Conservation (phyloP, 805 yeast genomes). For the Lipomyces orientalis region DNA sequence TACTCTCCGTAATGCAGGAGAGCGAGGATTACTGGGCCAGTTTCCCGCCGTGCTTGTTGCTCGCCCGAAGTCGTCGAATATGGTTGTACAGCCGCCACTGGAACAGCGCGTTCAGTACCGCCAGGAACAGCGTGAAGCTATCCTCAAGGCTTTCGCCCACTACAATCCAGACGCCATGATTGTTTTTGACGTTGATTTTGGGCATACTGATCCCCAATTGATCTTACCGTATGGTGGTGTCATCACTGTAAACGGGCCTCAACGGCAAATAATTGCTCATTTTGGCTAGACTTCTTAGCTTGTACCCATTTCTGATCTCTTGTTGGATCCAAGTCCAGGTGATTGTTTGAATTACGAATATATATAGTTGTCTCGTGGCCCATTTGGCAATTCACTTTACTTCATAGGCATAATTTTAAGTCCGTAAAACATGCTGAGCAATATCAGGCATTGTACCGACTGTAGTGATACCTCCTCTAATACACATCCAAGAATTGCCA, state of each 20-base stretch:
- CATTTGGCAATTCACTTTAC: too few species aligned
- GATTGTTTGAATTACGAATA: neutral
- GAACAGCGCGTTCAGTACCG: slow-evolving; percentile 3
- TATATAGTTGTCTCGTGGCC: neutral
- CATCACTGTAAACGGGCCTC: neutral
- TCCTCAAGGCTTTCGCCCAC: neutral
- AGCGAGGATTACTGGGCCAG: slow-evolving; percentile 5
- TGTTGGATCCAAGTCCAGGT: neutral
- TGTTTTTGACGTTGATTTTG: slow-evolving; percentile 7
- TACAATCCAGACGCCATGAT: neutral
- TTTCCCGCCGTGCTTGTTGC: slow-evolving; percentile 5
- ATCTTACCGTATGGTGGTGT: slow-evolving; percentile 7
- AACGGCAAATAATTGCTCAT: slow-evolving; percentile 6
- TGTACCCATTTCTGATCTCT: neutral
- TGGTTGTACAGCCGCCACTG: neutral
- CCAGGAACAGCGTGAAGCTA: slow-evolving; percentile 2
- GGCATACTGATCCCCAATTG: slow-evolving; percentile 9
- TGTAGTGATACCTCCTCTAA: neutral
- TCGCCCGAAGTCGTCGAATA: slow-evolving; percentile 6
- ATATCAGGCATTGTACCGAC: neutral
- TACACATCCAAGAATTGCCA: neutral
- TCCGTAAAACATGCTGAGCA: neutral
- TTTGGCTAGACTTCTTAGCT: neutral
- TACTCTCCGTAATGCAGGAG: slow-evolving; percentile 6
- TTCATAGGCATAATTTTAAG: neutral